A percentile compares a stretch with the other conserved stretches of the same genome.
phyloP scores from a whole-genome alignment of 768 basidiomycete species.

The Suillus subluteus region DNA sequence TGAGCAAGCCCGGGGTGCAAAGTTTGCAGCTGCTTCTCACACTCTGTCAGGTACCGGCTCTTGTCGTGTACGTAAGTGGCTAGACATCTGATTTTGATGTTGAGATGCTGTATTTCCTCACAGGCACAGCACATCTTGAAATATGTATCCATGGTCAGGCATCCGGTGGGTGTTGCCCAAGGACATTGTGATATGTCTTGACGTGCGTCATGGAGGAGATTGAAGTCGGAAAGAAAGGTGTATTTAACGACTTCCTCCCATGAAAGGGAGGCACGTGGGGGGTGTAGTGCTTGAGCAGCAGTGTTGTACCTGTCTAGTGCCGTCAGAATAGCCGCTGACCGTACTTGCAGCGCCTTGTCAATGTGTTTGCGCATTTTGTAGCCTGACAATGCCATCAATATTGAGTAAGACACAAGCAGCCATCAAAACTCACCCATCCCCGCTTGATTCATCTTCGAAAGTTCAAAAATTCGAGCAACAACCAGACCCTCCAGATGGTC shows the following conservation, averaged over 20 bases:
- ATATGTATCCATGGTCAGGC: too few relatives aligned
- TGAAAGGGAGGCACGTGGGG: neutral
- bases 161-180: too few relatives aligned
- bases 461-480: conserved; percentile 23
- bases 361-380: conserved; percentile 17
- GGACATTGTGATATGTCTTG: conserved; percentile 9
- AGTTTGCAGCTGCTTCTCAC: too few relatives aligned
- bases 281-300: conserved; percentile 4
- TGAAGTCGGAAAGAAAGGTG: conserved; percentile 20
- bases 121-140: too few relatives aligned
- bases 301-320: conserved; percentile 11
- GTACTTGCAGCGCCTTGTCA: conserved; percentile 6
- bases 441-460: conserved; percentile 20
- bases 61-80: too few relatives aligned
- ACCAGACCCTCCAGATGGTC: conserved; percentile 22
- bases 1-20: too few relatives aligned
- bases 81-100: too few relatives aligned
- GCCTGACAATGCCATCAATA: neutral
- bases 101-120: too few relatives aligned
- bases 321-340: conserved; percentile 19
- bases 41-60: too few relatives aligned
- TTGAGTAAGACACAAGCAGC: too few relatives aligned
- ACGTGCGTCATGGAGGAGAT: conserved; percentile 19
- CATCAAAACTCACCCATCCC: conserved; percentile 29
- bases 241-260: conserved; percentile 29